phyloP scores from a whole-genome alignment of 2,329 filamentous ascomycete species.

The Pezicula carpinea region DNA sequence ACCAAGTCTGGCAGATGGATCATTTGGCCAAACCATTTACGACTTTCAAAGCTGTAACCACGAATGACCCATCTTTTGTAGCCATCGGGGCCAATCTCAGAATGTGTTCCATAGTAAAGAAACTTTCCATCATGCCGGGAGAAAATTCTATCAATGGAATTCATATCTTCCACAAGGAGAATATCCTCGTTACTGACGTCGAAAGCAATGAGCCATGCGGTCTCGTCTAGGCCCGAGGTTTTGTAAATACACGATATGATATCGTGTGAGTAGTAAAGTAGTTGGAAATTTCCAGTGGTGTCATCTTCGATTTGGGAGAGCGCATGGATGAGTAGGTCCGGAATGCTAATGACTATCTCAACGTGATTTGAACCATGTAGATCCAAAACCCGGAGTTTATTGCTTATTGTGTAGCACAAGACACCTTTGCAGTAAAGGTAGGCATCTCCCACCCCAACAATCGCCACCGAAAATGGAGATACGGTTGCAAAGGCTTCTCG shows the following conservation, averaged over 20 bases:
- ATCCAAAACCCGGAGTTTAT: conserved; percentile 53
- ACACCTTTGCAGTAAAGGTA: conserved; percentile 61
- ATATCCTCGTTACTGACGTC: conserved; percentile 36
- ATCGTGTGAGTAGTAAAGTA: conserved; percentile 52
- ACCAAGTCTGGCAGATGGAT: conserved; percentile 54
- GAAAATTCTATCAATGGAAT: conserved; percentile 54
- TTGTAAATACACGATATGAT: conserved; percentile 55
- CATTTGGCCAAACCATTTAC: conserved; percentile 36
- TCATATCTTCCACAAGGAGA: conserved; percentile 36
- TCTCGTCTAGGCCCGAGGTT: conserved; percentile 31
- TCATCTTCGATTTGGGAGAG: conserved; percentile 31
- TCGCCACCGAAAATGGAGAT: conserved; percentile 55
- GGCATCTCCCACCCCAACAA: conserved; percentile 54
- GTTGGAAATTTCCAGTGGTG: conserved; percentile 42
- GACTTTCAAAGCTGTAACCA: conserved; percentile 42
- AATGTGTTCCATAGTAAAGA: conserved; percentile 64
- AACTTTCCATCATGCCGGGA: conserved; percentile 58
- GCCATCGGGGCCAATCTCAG: conserved; percentile 45
- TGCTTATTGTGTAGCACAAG: conserved; percentile 56
- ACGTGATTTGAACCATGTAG: conserved; percentile 42
- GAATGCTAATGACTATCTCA: conserved; percentile 55
- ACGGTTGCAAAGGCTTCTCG: conserved; percentile 55
- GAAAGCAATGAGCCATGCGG: conserved; percentile 50
- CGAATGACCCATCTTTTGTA: conserved; percentile 59
- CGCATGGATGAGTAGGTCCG: conserved; percentile 33